phyloP scores from a whole-genome alignment of 2,329 filamentous ascomycete genomes.

The Acephala macrosclerotiorum region DNA sequence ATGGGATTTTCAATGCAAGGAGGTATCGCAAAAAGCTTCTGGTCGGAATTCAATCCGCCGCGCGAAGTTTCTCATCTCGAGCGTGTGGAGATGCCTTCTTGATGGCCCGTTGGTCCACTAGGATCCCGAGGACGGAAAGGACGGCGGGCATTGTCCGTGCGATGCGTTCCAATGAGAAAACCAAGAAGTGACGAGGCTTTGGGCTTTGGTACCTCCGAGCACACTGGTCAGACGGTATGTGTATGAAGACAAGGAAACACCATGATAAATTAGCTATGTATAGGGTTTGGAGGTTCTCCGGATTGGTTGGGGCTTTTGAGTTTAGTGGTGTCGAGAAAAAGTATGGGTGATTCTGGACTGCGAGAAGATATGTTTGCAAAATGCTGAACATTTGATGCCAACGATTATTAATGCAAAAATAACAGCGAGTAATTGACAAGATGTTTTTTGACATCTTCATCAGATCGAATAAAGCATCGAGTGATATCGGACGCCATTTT shows the following conservation, averaged over 20 bases:
- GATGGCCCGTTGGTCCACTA: not conserved
- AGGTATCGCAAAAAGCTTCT: slow-evolving; percentile 5
- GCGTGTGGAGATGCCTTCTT: not conserved
- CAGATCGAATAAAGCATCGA: no score
- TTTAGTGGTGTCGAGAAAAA: not conserved
- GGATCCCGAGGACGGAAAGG: not conserved
- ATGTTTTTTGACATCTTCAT: no score
- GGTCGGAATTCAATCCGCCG: not conserved
- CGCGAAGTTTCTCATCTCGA: not conserved
- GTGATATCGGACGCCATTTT: no score
- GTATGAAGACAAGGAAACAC: slow-evolving; percentile 1
- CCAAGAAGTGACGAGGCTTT: not conserved
- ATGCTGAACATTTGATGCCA: not conserved
- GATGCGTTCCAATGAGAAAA: slow-evolving; percentile 3
- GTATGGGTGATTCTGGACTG: not conserved
- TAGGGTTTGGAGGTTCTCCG: not conserved
- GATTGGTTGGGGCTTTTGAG: not conserved
- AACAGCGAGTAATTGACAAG: not conserved
- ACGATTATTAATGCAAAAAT: not conserved
- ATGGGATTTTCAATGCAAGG: not conserved
- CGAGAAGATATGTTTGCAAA: not conserved
- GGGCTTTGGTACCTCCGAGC: not conserved
- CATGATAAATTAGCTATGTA: not conserved
- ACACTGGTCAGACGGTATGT: not conserved
- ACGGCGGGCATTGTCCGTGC: not conserved